phyloP scores from a whole-genome alignment of 1,139 yeast genomes.

The Pneumocystis sp. region DNA sequence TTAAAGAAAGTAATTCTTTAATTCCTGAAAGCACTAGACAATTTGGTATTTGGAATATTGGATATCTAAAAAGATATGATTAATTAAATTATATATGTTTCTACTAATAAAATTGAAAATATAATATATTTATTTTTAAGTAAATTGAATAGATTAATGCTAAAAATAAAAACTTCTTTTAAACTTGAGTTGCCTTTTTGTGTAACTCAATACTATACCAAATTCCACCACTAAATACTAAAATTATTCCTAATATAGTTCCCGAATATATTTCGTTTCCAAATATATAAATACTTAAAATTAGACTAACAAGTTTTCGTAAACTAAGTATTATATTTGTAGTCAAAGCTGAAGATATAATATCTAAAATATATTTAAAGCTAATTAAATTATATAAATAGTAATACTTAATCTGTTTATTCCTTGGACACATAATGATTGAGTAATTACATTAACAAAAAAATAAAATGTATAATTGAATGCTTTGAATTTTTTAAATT shows the following conservation, averaged over 20 bases:
- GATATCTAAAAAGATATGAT: slow-evolving; percentile 10
- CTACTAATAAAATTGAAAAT: neutral
- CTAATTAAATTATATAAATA: neutral
- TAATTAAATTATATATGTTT: neutral
- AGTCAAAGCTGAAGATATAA: slow-evolving; percentile 43
- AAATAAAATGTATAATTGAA: slow-evolving; percentile 23
- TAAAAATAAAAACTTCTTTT: neutral
- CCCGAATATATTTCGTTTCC: slow-evolving; percentile 26
- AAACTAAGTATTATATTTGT: slow-evolving; percentile 45
- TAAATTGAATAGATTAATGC: neutral
- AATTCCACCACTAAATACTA: slow-evolving; percentile 43
- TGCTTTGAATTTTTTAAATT: neutral
- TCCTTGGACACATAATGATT: slow-evolving; percentile 50
- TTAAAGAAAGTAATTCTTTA: neutral
- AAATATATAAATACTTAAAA: slow-evolving; percentile 37
- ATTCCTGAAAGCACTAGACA: slow-evolving; percentile 3
- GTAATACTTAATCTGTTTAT: slow-evolving; percentile 42
- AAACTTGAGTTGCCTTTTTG: slow-evolving; percentile 2
- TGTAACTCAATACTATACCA: slow-evolving; percentile 24
- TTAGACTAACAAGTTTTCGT: slow-evolving; percentile 45
- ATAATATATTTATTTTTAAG: neutral
- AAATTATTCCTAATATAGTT: slow-evolving; percentile 33
- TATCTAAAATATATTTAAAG: neutral
- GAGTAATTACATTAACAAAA: slow-evolving; percentile 40
- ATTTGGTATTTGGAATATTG: slow-evolving; percentile 9